Evolutionary conservation across 2,329 filamentous ascomycete genomes (phyloP).

Genomic region (Penicillium sumatraense): DNA sequence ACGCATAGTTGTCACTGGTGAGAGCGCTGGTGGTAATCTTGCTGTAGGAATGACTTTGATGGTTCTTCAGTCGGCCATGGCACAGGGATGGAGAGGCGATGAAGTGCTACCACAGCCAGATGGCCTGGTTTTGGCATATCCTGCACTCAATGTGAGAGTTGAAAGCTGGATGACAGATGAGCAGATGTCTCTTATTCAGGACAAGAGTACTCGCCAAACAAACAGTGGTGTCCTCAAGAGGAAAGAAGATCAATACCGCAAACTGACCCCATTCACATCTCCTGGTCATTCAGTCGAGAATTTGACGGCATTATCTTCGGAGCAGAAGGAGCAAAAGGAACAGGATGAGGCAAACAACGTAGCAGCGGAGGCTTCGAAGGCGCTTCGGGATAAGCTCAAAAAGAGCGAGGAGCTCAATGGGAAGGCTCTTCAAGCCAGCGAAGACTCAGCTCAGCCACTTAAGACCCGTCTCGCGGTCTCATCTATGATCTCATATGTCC

Average conservation of each 20-base stretch:
- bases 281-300: slow-evolving; percentile 79
- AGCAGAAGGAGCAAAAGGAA: slow-evolving; percentile 14
- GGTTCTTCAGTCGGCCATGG: slow-evolving; percentile 76
- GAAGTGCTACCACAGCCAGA: slow-evolving; percentile 72
- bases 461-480: slow-evolving; percentile 90
- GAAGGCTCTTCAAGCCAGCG: slow-evolving; percentile 39
- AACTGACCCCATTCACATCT: slow-evolving; percentile 73
- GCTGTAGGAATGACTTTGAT: slow-evolving; percentile 83
- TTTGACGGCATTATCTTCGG: slow-evolving; percentile 25
- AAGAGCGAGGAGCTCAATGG: slow-evolving; percentile 38
- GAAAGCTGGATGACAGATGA: slow-evolving; percentile 99
- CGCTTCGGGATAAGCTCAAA: slow-evolving; percentile 34
- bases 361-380: slow-evolving; percentile 25
- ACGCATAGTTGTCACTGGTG: slow-evolving; percentile 73
- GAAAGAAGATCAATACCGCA: slow-evolving; percentile 88
- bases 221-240: slow-evolving; percentile 78
- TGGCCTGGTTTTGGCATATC: slow-evolving; percentile 85
- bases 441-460: slow-evolving; percentile 56
- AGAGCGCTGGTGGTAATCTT: slow-evolving; percentile 82
- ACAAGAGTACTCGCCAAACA: slow-evolving; percentile 75
- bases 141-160: slow-evolving; percentile 93
- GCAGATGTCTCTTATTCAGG: slow-evolving; percentile 91
- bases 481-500: slow-evolving; percentile 98
- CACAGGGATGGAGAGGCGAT: slow-evolving; percentile 61
- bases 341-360: slow-evolving; percentile 25